A percentile compares a stretch with the other conserved stretches of the same genome.
These are phyloP conservation scores for Calonectria honghensis DNA, from an alignment of 2,329 filamentous ascomycete species.

Conservation along the genomic window DNA sequence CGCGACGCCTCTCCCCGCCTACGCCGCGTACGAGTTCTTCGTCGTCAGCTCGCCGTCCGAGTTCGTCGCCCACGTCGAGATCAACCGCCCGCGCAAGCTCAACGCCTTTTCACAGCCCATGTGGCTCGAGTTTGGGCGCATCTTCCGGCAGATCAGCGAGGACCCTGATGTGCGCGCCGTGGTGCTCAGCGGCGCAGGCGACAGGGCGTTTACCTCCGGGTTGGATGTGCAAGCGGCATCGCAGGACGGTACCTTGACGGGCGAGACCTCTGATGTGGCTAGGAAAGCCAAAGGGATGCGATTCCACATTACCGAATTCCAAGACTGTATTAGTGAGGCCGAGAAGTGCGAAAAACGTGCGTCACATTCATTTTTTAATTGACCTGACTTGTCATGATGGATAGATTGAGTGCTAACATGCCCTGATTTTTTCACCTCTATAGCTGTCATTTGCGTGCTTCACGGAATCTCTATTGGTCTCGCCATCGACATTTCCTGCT, in stretches of 20 bases:
- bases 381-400: background rate
- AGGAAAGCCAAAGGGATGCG: conserved; percentile 78
- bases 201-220: conserved; percentile 89
- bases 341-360: conserved; percentile 92
- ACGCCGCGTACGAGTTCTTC: conserved; percentile 78
- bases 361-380: conserved; percentile 53
- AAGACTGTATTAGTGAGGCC: conserved; percentile 83
- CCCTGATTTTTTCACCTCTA: conserved; percentile 30
- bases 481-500: conserved; percentile 83
- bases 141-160: conserved; percentile 83
- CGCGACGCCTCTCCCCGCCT: conserved; percentile 58
- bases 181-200: conserved; percentile 86
- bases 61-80: conserved; percentile 92
- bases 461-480: conserved; percentile 87
- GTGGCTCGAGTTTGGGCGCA: conserved; percentile 86
- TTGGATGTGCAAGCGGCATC: conserved; percentile 86
- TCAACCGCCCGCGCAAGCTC: conserved; percentile 89
- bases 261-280: conserved; percentile 72
- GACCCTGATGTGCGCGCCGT: conserved; percentile 85
- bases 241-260: conserved; percentile 67
- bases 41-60: conserved; percentile 82
- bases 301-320: conserved; percentile 85
- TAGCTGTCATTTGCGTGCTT: conserved; percentile 87
- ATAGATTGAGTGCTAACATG: conserved; percentile 42
- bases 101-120: conserved; percentile 91